Evolutionary conservation across 179 eudicot genomes (phyloP).

Genomic region (Amaranthus tricolor): DNA sequence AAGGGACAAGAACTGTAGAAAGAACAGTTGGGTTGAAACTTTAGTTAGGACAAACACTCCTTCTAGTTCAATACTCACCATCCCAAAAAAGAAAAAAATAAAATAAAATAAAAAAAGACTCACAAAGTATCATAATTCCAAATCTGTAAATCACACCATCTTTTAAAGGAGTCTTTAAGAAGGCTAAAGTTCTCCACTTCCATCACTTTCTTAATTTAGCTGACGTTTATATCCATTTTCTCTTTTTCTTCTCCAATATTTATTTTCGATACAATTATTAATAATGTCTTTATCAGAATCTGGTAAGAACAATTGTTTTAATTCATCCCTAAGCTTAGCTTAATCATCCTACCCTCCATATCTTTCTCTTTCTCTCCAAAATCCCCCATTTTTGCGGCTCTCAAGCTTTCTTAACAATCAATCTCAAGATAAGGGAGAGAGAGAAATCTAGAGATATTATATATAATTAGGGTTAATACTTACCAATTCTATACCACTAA

Average conservation of each 20-base stretch:
- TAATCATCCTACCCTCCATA: constrained; percentile 12
- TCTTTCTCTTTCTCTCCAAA: constrained; percentile 18
- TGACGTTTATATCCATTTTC: background rate
- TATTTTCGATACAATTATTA: background rate
- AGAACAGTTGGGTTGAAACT: background rate
- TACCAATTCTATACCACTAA: no score
- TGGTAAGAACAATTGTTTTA: constrained; percentile 22
- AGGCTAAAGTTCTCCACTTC: constrained; percentile 30
- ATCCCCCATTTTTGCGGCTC: constrained; percentile 27
- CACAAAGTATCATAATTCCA: constrained; percentile 15
- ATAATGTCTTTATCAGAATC: constrained; percentile 35
- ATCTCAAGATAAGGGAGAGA: constrained; percentile 44
- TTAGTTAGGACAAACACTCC: constrained; percentile 1
- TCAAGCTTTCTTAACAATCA: constrained; percentile 35
- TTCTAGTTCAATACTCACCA: constrained; percentile 7
- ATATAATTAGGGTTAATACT: background rate
- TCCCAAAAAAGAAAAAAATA: background rate
- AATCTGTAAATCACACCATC: constrained; percentile 12
- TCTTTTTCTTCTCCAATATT: background rate
- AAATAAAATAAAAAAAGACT: background rate
- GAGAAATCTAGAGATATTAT: constrained; percentile 2
- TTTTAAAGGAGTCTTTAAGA: constrained; percentile 25
- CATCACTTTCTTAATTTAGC: background rate
- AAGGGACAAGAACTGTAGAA: background rate
- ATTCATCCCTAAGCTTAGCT: constrained; percentile 21